Conservation (phyloP, 129 eudicot species). For the Pulicaria dysenterica region DNA sequence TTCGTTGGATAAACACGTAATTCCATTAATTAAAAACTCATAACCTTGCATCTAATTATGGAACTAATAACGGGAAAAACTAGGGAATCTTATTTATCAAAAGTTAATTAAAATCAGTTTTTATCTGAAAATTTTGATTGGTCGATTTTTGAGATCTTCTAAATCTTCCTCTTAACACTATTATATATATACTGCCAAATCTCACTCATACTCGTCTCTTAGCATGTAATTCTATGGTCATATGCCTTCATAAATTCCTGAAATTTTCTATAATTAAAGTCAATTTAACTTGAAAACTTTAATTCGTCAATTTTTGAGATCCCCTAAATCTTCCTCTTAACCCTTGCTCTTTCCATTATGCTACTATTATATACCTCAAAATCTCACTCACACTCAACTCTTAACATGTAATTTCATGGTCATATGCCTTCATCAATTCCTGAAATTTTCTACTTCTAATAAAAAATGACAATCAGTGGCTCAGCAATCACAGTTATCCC, state of each 20-base stretch:
- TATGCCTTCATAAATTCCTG: conserved; percentile 11
- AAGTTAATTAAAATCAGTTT: no score
- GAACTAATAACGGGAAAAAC: background rate
- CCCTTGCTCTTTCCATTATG: background rate
- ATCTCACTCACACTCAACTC: background rate
- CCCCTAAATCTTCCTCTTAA: background rate
- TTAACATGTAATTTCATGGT: background rate
- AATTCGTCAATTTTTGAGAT: background rate
- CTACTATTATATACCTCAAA: background rate
- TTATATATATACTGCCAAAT: background rate
- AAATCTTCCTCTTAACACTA: background rate
- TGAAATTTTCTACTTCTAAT: background rate
- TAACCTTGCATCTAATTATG: background rate
- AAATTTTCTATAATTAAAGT: no score
- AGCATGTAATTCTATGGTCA: background rate
- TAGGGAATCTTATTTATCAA: background rate
- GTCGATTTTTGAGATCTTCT: background rate
- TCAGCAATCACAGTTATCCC: background rate
- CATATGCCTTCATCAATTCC: conserved; percentile 15
- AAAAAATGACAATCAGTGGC: conserved; percentile 10
- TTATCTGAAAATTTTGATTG: background rate
- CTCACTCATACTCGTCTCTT: no score
- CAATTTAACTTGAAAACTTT: background rate
- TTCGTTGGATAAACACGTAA: no score
- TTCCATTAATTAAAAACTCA: background rate